Conservation (phyloP, 208 protist genomes). For the Trypanosoma avium region DNA sequence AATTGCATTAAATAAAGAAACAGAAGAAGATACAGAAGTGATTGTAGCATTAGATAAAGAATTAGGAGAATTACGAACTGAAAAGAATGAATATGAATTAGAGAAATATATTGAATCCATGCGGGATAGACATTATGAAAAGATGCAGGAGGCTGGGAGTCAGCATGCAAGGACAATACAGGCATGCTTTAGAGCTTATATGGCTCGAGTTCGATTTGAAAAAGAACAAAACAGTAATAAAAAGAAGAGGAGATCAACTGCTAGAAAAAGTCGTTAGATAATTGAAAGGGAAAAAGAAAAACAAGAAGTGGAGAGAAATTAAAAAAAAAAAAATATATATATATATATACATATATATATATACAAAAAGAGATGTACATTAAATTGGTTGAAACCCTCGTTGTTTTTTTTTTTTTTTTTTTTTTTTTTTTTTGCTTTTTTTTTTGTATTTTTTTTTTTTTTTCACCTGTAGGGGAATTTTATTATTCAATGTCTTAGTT, state of each 20-base stretch:
- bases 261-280: too few species aligned
- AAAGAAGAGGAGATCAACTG: conserved; percentile 41
- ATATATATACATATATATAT: neutral
- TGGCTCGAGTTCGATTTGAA: conserved; percentile 38
- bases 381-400: neutral
- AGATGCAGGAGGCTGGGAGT: conserved; percentile 40
- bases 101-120: conserved; percentile 68
- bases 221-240: conserved; percentile 22
- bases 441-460: too few species aligned
- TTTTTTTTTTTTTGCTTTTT: too few species aligned
- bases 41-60: conserved; percentile 67
- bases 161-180: conserved; percentile 74
- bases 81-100: conserved; percentile 67
- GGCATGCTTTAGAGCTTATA: conserved; percentile 80
- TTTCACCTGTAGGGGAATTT: too few species aligned
- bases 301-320: conserved; percentile 32
- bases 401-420: too few species aligned
- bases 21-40: conserved; percentile 70
- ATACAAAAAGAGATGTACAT: neutral
- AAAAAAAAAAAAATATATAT: conserved; percentile 1
- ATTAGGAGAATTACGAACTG: conserved; percentile 50
- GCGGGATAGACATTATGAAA: conserved; percentile 59
- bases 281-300: too few species aligned
- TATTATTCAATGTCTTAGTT: too few species aligned
- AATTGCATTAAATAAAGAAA: conserved; percentile 62